Evolutionary conservation across 2,329 filamentous ascomycete genomes (phyloP).

Genomic region (Penicillium brevicompactum): DNA sequence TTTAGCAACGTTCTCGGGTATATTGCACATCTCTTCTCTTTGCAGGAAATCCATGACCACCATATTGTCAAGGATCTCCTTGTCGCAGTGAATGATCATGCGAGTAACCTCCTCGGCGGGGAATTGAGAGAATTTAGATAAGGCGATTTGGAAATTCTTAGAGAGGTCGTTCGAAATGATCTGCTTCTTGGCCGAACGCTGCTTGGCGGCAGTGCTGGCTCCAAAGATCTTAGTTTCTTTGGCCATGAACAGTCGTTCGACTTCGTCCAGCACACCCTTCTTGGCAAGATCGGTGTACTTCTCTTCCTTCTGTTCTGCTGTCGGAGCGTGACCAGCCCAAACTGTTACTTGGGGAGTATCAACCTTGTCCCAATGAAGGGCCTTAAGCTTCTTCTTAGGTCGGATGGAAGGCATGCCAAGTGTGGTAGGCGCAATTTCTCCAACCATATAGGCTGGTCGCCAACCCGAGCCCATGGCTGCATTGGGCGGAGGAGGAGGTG

Average conservation of each 20-base stretch:
- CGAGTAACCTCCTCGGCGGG: conserved; percentile 82
- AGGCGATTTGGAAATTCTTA: conserved; percentile 87
- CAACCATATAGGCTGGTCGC: conserved; percentile 72
- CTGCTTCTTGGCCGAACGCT: conserved; percentile 96
- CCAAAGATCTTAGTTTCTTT: conserved; percentile 88
- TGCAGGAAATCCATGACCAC: conserved; percentile 97
- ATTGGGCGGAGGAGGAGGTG: conserved; percentile 67
- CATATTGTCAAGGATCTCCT: conserved; percentile 80
- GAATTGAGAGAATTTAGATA: conserved; percentile 88
- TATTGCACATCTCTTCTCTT: conserved; percentile 87
- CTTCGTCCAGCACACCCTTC: conserved; percentile 95
- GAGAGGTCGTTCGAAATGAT: conserved; percentile 89
- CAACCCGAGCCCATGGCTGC: conserved; percentile 57
- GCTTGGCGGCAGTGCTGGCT: conserved; percentile 65
- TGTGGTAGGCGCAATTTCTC: conserved; percentile 59
- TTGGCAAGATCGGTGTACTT: conserved; percentile 92
- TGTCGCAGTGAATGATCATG: conserved; percentile 95
- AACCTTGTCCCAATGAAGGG: conserved; percentile 98
- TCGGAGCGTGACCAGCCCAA: conserved; percentile 85
- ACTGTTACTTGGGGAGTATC: conserved; percentile 89
- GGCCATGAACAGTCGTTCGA: conserved; percentile 95
- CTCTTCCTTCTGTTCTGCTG: conserved; percentile 86
- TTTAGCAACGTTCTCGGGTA: conserved; percentile 88
- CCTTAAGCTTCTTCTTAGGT: conserved; percentile 99
- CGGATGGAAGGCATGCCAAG: conserved; percentile 77